Base-by-base conservation (phyloP, 2,329 filamentous ascomycete species). In the Incumbomyces lentus region DNA sequence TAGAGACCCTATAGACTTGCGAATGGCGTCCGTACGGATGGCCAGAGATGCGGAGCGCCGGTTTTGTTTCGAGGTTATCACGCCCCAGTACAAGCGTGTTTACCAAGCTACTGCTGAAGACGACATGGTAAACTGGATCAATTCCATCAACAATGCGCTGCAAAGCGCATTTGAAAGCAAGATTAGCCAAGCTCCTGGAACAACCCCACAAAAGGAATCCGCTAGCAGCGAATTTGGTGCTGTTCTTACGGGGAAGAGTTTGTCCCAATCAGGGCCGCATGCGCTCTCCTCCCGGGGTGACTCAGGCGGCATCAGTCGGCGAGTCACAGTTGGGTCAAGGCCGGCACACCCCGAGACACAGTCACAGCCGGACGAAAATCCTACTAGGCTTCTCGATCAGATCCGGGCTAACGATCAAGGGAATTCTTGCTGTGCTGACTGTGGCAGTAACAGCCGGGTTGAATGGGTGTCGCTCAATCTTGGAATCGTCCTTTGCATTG, bases 401-500 rank as follows among this genome's bases (percentile, higher is more conserved):
- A 78, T 98, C 35, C 83, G 90, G 41, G 86, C 93, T 48, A 85
- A 84, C 41, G 92, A 98, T 60, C 84, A 94, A 58, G 89, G 87
- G 34, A 98, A 98, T 65, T 83, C 79, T 55, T 85, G 84, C 76
- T 98, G 92, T 62, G 92, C 92, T 13, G 92, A 98, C 63, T 98
- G 92, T 61, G 86, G 86, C 10, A 93, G 88, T 6, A 83, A 84
- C 30, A 78, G 81, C 60, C 96, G 95, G 68, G 89, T 95, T 17
- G 92, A 98, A 65, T 98, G 92, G 92, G 92, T 96, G 22, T 96
- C 92, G 0, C 95, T 98, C 67, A 98, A 98, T 59, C 74, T 98
- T 3, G 92, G 86, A 38, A 95, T 98, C 49, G 82, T 98, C 45
- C 76, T 98, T 16, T 98, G 92, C 68, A 95, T 95, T 62, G 90